Base-by-base conservation (phyloP, 148 eudicot genomes). In the Vaccinium corymbosum region DNA sequence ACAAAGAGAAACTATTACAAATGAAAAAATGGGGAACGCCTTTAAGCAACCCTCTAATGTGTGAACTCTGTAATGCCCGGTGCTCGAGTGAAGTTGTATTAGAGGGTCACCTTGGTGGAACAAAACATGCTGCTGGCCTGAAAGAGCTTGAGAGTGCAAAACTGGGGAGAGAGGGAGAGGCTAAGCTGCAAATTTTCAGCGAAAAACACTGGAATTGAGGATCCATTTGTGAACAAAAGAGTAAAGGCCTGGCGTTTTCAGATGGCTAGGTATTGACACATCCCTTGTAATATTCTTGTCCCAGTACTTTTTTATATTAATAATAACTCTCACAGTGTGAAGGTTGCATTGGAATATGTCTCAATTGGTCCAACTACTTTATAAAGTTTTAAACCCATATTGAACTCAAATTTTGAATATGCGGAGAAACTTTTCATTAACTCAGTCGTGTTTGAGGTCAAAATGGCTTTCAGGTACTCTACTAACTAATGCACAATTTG, bases 21-120 rank as follows among this genome's bases (percentile, higher is more conserved):
- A 57, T 52, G 27, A 87, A 74, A 52, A 87, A 62, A 6, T 19
- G 49, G 52, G 83, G 85, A 27, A 77, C 10, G 35, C 52, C 64
- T 38, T 53, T 59, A 32, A 80, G 87, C 52, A 87, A 87, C 25
- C 83, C 77, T 25, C 32, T 85, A 14, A 79, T 49, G 53, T 87
- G 89, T 87, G 80, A 74, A 32, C 83, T 87, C 22, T 87, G 89
- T 74, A 85, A 85, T 35, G 77, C 71, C 35, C 57, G 83, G 7
- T 80, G 87, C 61, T 85, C 89, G 7, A 74, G 83, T 29, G 57
- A 11, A 8, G 7, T 64, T 6, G 83, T 80, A 19, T 29, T 87
- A 46, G 89, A 85, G 85, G 72, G 49, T 6, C 89, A 87, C 79
- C 85, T 87, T 79, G 48, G 53, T 48, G 89, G 89, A 16, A 46